Percentiles rank a stretch among this genome's conserved stretches.
Evolutionary conservation across 257 asterid genomes (phyloP).

Genomic region (Hygrophila difformis): DNA sequence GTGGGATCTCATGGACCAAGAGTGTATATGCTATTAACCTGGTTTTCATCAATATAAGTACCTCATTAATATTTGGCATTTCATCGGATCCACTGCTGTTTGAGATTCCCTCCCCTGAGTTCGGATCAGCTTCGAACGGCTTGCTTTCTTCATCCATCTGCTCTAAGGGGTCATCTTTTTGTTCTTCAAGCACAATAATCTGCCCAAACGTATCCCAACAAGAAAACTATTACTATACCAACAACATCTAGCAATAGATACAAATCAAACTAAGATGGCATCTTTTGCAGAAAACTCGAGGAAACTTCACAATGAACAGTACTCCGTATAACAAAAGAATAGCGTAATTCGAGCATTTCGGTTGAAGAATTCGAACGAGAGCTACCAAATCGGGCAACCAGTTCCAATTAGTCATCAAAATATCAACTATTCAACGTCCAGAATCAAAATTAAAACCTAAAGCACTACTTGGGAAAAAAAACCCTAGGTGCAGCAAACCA

Average conservation of each 20-base stretch:
- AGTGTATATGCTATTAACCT: slow-evolving; percentile 27
- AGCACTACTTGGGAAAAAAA: background rate
- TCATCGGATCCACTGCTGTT: slow-evolving; percentile 41
- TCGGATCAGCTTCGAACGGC: slow-evolving; percentile 34
- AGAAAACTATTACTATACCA: background rate
- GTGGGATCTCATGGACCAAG: background rate
- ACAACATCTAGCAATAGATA: background rate
- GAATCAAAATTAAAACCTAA: too few relatives aligned
- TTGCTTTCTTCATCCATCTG: slow-evolving; percentile 62
- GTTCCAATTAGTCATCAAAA: too few relatives aligned
- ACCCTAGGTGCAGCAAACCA: slow-evolving; percentile 9
- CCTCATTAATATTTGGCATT: slow-evolving; percentile 84
- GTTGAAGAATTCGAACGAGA: too few relatives aligned
- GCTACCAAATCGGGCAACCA: too few relatives aligned
- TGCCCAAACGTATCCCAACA: slow-evolving; percentile 20
- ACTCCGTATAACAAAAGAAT: background rate
- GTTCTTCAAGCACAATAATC: slow-evolving; percentile 79
- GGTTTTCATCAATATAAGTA: slow-evolving; percentile 48
- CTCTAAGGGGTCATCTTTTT: slow-evolving; percentile 52
- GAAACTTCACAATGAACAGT: too few relatives aligned
- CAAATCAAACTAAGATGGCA: slow-evolving; percentile 4
- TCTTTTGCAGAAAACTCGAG: background rate
- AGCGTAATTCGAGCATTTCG: too few relatives aligned
- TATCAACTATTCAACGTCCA: too few relatives aligned
- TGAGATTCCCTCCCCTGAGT: slow-evolving; percentile 34